A percentile compares a stretch with the other conserved stretches of the same genome.
These are phyloP conservation scores for Lyophyllum decastes DNA, from an alignment of 768 basidiomycete genomes.

Conservation along the genomic window DNA sequence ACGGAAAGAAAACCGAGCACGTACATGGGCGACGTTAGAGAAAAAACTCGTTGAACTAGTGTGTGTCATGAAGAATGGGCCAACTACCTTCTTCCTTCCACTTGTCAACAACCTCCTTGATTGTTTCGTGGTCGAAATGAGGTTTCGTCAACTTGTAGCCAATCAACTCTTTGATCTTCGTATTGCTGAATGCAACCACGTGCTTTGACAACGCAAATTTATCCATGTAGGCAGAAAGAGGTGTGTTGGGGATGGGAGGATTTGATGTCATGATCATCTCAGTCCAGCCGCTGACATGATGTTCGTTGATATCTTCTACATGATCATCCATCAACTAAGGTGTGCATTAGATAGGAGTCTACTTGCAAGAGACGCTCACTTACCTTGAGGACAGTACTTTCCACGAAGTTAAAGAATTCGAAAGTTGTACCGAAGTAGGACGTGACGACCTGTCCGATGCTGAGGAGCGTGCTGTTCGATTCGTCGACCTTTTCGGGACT, in stretches of 20 bases:
- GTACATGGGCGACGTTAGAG: neutral
- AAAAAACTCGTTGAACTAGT: neutral
- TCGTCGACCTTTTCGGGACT: conserved; percentile 62
- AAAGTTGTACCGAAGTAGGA: conserved; percentile 78
- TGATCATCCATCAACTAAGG: conserved; percentile 67
- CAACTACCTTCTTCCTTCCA: conserved; percentile 75
- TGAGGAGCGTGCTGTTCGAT: conserved; percentile 67
- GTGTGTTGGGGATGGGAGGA: conserved; percentile 71
- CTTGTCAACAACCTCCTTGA: conserved; percentile 75
- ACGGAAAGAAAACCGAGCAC: conserved; percentile 9
- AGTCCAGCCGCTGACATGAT: conserved; percentile 81
- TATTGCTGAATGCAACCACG: conserved; percentile 65
- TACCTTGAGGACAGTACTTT: conserved; percentile 69
- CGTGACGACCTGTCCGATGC: conserved; percentile 65
- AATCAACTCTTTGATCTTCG: conserved; percentile 72
- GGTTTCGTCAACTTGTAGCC: conserved; percentile 70
- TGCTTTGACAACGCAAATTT: conserved; percentile 71
- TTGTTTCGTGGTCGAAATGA: conserved; percentile 56
- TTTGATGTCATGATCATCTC: conserved; percentile 74
- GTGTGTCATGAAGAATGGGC: conserved; percentile 39
- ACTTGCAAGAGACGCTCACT: conserved; percentile 5
- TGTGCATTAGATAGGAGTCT: neutral
- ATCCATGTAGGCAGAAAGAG: conserved; percentile 80
- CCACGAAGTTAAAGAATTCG: conserved; percentile 76
- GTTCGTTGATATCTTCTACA: conserved; percentile 84